Percentiles rank a stretch among this genome's conserved stretches.
phyloP scores from a whole-genome alignment of 2,329 filamentous ascomycete genomes.

The Magnaporthiopsis poae region DNA sequence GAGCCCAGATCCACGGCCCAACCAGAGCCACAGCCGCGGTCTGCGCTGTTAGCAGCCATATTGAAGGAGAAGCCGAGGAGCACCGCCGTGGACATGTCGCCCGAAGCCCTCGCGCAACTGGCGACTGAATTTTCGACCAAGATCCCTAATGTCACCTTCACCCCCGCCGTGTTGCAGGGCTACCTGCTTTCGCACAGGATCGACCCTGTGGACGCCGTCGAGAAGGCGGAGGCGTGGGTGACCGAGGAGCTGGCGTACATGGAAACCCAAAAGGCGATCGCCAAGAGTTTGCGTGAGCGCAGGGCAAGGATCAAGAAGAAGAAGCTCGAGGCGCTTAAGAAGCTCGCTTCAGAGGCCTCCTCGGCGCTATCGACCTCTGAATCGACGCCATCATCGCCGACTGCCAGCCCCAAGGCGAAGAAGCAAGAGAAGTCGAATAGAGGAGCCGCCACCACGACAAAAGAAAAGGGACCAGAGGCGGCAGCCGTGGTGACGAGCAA shows the following conservation, averaged over 20 bases:
- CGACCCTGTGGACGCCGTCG: constrained; percentile 27
- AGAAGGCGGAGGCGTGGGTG: constrained; percentile 27
- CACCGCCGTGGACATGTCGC: constrained; percentile 13
- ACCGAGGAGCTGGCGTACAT: constrained; percentile 20
- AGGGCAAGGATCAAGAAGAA: constrained; percentile 2
- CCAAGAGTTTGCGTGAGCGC: constrained; percentile 11
- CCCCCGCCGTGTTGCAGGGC: constrained; percentile 40
- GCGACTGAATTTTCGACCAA: constrained; percentile 43
- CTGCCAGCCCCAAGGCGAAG: background rate
- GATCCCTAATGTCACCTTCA: constrained; percentile 37
- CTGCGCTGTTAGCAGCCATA: background rate
- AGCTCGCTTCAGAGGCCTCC: background rate
- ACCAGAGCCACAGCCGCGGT: background rate
- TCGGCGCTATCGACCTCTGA: background rate
- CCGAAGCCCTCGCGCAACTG: constrained; percentile 30
- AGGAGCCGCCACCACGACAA: background rate
- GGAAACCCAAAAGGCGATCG: constrained; percentile 13
- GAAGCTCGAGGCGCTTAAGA: constrained; percentile 5
- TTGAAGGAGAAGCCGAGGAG: background rate
- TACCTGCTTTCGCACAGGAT: constrained; percentile 35
- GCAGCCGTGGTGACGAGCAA: background rate
- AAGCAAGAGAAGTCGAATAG: background rate
- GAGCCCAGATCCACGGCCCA: background rate
- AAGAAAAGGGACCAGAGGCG: background rate
- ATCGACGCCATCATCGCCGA: no score